Conservation (phyloP, 2,329 filamentous ascomycete species). For the Magnaporthiopsis poae region DNA sequence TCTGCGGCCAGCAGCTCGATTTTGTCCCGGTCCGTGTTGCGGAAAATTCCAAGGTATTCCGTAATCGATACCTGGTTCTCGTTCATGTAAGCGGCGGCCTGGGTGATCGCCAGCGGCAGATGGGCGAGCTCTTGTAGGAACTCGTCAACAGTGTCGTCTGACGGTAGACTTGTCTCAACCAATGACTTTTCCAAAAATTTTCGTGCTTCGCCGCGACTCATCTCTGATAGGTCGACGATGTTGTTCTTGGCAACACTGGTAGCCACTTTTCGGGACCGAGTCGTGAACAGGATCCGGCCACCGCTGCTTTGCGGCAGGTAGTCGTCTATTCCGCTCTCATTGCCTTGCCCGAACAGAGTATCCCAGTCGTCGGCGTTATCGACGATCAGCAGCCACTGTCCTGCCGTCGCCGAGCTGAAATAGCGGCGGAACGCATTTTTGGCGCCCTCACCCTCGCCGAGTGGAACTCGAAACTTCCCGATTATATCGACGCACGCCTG, state of each 20-base stretch:
- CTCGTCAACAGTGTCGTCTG: neutral
- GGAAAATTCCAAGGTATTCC: slow-evolving; percentile 13
- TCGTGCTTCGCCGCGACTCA: slow-evolving; percentile 6
- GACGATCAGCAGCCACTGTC: slow-evolving; percentile 17
- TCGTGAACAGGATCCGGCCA: slow-evolving; percentile 10
- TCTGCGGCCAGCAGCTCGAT: slow-evolving; percentile 22
- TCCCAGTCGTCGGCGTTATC: slow-evolving; percentile 18
- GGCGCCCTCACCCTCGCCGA: slow-evolving; percentile 22
- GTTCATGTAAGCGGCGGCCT: slow-evolving; percentile 14
- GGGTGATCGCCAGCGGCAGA: slow-evolving; percentile 13
- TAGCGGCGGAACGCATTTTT: slow-evolving; percentile 11
- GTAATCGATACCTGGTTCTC: slow-evolving; percentile 6
- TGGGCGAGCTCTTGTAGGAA: slow-evolving; percentile 10
- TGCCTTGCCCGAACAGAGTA: slow-evolving; percentile 1
- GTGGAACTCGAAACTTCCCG: slow-evolving; percentile 21
- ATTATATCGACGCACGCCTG: slow-evolving; percentile 26
- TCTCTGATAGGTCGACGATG: slow-evolving; percentile 5
- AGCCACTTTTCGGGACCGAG: slow-evolving; percentile 7
- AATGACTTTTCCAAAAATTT: slow-evolving; percentile 1
- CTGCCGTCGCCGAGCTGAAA: slow-evolving; percentile 14
- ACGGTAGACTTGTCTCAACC: neutral
- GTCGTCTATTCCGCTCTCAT: neutral
- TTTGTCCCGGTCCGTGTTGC: slow-evolving; percentile 17
- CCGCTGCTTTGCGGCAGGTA: slow-evolving; percentile 9
- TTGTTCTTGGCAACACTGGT: slow-evolving; percentile 3